Evolutionary conservation across 352 stramenopile species (phyloP).

Genomic region (Pythium guiyangense): DNA sequence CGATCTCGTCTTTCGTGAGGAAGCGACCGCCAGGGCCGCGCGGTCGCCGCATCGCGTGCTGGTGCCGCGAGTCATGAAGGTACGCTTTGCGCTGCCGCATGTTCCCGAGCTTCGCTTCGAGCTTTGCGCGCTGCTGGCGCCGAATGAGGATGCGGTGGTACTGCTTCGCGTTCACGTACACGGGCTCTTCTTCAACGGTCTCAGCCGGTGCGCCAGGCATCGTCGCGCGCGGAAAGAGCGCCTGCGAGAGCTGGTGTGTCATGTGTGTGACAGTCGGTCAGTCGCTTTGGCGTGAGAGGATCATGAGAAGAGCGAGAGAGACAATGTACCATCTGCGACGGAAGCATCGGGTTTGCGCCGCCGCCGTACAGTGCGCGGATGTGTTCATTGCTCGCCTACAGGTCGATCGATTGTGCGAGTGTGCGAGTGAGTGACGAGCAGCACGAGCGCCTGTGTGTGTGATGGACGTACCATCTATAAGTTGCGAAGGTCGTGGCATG

Average conservation of each 20-base stretch:
- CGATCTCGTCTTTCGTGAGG: conserved; percentile 77
- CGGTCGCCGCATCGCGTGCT: conserved; percentile 83
- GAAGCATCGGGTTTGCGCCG: conserved; percentile 76
- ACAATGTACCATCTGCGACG: conserved; percentile 66
- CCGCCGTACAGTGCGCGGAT: conserved; percentile 78
- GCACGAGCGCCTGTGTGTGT: background rate
- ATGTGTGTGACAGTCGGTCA: background rate
- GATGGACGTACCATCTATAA: background rate
- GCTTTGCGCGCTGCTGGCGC: conserved; percentile 81
- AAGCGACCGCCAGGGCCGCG: conserved; percentile 82
- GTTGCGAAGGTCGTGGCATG: background rate
- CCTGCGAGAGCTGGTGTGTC: conserved; percentile 33
- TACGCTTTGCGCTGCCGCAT: conserved; percentile 81
- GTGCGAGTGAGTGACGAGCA: background rate
- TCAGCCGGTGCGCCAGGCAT: conserved; percentile 28
- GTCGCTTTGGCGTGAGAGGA: background rate
- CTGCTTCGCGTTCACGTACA: conserved; percentile 91
- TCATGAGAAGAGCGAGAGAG: conserved; percentile 1
- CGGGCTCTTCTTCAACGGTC: conserved; percentile 77
- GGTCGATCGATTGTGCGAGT: background rate
- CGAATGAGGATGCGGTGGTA: conserved; percentile 90
- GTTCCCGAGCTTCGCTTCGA: conserved; percentile 81
- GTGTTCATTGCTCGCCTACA: conserved; percentile 73
- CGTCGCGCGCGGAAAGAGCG: conserved; percentile 55
- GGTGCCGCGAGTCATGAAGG: conserved; percentile 83